Evolutionary conservation across 2,329 filamentous ascomycete species (phyloP).

Genomic region (Stachybotrys chartarum): DNA sequence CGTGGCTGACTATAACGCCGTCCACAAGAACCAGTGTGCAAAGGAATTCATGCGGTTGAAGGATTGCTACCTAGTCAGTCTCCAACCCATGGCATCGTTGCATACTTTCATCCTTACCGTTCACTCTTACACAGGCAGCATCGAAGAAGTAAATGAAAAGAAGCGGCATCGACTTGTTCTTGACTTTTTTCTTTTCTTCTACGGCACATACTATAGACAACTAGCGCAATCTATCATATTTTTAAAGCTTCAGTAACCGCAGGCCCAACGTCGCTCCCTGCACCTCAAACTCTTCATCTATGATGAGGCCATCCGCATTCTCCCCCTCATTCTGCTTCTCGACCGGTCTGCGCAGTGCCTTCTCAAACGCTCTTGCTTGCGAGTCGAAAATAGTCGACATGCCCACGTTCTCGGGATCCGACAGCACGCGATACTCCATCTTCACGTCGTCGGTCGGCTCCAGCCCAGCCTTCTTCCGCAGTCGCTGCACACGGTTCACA

Average conservation of each 20-base stretch:
- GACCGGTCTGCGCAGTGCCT: conserved; percentile 68
- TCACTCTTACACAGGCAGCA: conserved; percentile 11
- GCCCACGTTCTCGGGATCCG: conserved; percentile 71
- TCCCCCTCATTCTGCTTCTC: conserved; percentile 35
- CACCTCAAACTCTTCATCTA: conserved; percentile 79
- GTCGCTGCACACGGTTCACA: conserved; percentile 83
- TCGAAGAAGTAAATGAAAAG: conserved; percentile 15
- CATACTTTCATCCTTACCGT: conserved; percentile 2
- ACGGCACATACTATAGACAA: background rate
- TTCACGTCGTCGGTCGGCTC: conserved; percentile 89
- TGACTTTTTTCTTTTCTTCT: conserved; percentile 7
- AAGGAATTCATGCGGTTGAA: conserved; percentile 81
- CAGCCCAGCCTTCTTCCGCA: conserved; percentile 89
- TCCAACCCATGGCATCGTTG: background rate
- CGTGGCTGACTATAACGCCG: conserved; percentile 78
- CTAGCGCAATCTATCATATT: background rate
- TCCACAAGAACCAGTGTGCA: conserved; percentile 84
- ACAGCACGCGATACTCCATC: conserved; percentile 83
- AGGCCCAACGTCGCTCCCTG: conserved; percentile 76
- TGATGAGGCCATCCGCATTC: conserved; percentile 44
- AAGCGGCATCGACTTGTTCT: background rate
- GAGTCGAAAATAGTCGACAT: conserved; percentile 62
- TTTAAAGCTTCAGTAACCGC: conserved; percentile 59
- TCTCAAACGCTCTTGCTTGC: conserved; percentile 64
- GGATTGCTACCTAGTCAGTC: conserved; percentile 74